Conservation (phyloP, 2,329 filamentous ascomycete species). For the Fusarium luffae region DNA sequence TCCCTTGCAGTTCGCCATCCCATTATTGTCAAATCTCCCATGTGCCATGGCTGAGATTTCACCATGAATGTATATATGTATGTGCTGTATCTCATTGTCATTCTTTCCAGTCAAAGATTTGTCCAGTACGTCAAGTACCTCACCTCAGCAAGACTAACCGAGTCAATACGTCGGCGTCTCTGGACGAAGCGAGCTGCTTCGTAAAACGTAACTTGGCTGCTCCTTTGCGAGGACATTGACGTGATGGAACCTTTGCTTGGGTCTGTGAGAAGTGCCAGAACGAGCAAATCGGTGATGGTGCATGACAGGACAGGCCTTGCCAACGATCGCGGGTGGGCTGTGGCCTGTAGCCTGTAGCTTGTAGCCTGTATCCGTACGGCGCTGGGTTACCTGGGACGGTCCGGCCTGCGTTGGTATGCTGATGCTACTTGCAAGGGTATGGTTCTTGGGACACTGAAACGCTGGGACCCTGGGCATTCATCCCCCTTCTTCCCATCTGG, state of each 20-base stretch:
- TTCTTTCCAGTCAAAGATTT: background rate
- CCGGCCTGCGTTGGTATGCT: conserved; percentile 35
- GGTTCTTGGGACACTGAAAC: conserved; percentile 28
- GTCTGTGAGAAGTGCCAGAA: background rate
- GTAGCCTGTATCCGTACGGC: background rate
- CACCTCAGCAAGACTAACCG: background rate
- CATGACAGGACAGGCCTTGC: conserved; percentile 28
- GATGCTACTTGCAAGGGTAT: background rate
- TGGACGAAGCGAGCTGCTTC: background rate
- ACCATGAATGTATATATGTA: background rate
- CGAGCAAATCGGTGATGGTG: conserved; percentile 6
- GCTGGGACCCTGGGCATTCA: conserved; percentile 21
- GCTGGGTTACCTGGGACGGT: conserved; percentile 41
- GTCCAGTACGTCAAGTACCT: background rate
- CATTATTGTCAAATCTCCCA: background rate
- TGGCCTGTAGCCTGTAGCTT: background rate
- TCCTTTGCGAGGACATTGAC: background rate
- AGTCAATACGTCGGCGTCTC: no score
- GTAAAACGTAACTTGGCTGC: background rate
- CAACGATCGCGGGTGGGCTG: conserved; percentile 18
- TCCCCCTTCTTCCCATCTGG: conserved; percentile 18
- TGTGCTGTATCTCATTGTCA: background rate
- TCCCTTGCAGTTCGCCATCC: conserved; percentile 13
- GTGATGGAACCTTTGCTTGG: background rate
- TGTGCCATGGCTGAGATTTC: background rate